Percentiles rank a stretch among this genome's conserved stretches.
Conservation (phyloP, 306 rosid species). For the Casuarina glauca region DNA sequence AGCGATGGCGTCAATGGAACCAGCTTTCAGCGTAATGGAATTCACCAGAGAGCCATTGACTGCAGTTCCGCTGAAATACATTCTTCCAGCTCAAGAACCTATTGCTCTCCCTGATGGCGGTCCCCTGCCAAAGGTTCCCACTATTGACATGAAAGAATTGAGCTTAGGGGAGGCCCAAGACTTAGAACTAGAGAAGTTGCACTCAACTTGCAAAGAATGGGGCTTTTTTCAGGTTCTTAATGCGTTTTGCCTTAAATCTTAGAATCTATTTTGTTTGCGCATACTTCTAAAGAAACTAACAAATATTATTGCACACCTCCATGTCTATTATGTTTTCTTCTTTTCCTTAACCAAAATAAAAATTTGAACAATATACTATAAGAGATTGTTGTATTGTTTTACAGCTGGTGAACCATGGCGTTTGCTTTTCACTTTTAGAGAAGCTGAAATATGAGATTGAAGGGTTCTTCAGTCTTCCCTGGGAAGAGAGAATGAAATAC, state of each 20-base stretch:
- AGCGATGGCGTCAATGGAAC: conserved; percentile 21
- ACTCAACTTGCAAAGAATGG: conserved; percentile 69
- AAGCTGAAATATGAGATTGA: conserved; percentile 52
- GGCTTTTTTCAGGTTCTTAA: conserved; percentile 71
- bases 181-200: conserved; percentile 46
- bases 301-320: too few relatives aligned
- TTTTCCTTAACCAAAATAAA: neutral
- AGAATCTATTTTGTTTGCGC: too few relatives aligned
- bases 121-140: conserved; percentile 42
- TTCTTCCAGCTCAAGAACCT: conserved; percentile 43
- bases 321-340: neutral
- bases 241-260: too few relatives aligned
- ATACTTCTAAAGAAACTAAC: too few relatives aligned
- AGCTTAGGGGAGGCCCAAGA: conserved; percentile 13
- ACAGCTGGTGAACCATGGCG: conserved; percentile 84
- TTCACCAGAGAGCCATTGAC: neutral
- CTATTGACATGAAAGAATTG: conserved; percentile 50
- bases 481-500: conserved; percentile 61
- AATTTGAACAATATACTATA: neutral
- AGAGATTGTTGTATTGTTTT: neutral
- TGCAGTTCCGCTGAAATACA: conserved; percentile 41
- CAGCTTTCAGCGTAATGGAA: conserved; percentile 26
- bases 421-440: conserved; percentile 40
- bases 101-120: conserved; percentile 15
- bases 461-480: conserved; percentile 63